Evolutionary conservation across 805 yeast genomes (phyloP), one percentile per base, ranked within the genome.

Genomic region (Hanseniaspora singularis): DNA sequence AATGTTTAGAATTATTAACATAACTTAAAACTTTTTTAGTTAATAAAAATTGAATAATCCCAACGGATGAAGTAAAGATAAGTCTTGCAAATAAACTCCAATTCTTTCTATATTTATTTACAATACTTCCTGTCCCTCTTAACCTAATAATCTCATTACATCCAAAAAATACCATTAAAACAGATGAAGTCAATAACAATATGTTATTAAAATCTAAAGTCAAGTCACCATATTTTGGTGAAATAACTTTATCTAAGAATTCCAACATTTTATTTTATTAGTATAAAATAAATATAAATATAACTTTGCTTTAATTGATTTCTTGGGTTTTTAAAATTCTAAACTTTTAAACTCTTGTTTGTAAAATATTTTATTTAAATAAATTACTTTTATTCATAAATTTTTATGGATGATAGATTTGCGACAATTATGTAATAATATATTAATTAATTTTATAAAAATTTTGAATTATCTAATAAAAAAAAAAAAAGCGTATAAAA

Each of bases 161-260:
- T 4, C 79, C 80, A 28, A 65, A 55, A 1, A 67, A 16, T 2
- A 76, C 51, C 66, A 74, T 67, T 20, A 66, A 58, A 14, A 68
- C 28, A 12, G 73, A 72, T 0, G 70, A 51, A 1, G 59, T 43
- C 16, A 72, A 65, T 45, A 71, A 65, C 4, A 77, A 52, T 0
- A 65, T 62, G 23, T 81, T 81, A 53, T 74, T 64, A 55, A 78
- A 73, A 52, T 83, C 77, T 6, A 75, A 74, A 1, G 82, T 71
- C 43, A 78, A 66, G 53, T 78, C 85, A 32, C 71, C 71, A 56
- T 72, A 68, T n/a, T 41, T 42, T 16, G 46, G 55, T 1, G 72
- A 67, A 4, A 70, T 54, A 20, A 44, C 16, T 14, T 22, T 26
- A 27, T 37, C 27, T 15, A 44, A 31, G 31, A 37, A 9, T 72